Base-by-base conservation (phyloP, 257 asterid genomes). In the Lithospermum erythrorhizon region DNA sequence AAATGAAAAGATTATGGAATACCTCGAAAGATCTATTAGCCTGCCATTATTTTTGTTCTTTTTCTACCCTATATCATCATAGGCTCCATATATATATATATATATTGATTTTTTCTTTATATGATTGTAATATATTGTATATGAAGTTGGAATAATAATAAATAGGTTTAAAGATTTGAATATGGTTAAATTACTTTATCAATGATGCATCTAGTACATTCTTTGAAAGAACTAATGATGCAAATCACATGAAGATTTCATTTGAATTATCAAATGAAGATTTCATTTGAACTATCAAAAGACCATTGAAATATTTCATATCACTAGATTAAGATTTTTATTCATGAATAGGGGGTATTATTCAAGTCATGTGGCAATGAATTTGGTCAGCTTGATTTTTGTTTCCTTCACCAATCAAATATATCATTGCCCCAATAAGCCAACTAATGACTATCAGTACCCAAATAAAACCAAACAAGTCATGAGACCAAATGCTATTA, bases 191-290 rank as follows among this genome's bases (percentile, higher is more conserved):
- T 16, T 21, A 21, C 32, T 29, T 1, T 24, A 19, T 21, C 17
- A 56, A 56, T 27, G 18, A 23, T 13, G n/a, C n/a, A n/a, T n/a
- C 24, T 10, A 22, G 21, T 17, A 22, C 11, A n/a, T 56, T 15
- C 30, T 17, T 56, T 3, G 6, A 30, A 56, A 23, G 60, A 9
- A 62, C 27, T 71, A 71, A 60, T 63, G 53, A 63, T 64, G 51
- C 57, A 15, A 35, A 59, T 71, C 76, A 81, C 79, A 78, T 72
- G 82, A 72, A 72, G 63, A 58, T 76, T 78, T 79, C 70, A n/a
- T n/a, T 20, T 23, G 18, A 69, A 62, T 45, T 61, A 56, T 30
- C 70, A 74, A 78, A 48, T 15, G n/a, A 14, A 58, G 64, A 65
- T 72, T 73, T 66, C 57, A 47, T 61, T 55, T 57, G 55, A 63